Percentiles rank a stretch among this genome's conserved stretches.
Conservation (phyloP, 1,139 yeast species). For the Yamadazyma sp. region DNA sequence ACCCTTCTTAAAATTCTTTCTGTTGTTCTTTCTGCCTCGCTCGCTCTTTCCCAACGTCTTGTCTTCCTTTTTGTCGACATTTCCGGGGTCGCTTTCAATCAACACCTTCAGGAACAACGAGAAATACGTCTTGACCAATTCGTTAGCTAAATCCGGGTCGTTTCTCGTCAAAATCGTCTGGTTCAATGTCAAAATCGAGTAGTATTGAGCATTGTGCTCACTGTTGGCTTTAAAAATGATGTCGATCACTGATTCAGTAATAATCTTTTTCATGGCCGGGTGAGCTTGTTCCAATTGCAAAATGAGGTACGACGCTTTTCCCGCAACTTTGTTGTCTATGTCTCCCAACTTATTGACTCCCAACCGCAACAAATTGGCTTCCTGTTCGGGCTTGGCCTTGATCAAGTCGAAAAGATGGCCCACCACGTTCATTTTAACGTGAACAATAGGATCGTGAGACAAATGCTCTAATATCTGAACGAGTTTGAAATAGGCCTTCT, state of each 20-base stretch:
- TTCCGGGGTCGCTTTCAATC: slow-evolving; percentile 57
- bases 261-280: slow-evolving; percentile 90
- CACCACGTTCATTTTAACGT: slow-evolving; percentile 78
- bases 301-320: slow-evolving; percentile 81
- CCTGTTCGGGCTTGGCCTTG: slow-evolving; percentile 93
- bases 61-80: slow-evolving; percentile 35
- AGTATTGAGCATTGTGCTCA: slow-evolving; percentile 87
- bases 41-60: slow-evolving; percentile 41
- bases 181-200: slow-evolving; percentile 82
- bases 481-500: slow-evolving; percentile 68
- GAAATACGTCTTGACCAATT: slow-evolving; percentile 79
- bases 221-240: slow-evolving; percentile 71
- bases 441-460: slow-evolving; percentile 89
- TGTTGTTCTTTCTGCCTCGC: slow-evolving; percentile 53
- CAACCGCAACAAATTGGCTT: slow-evolving; percentile 80
- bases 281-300: slow-evolving; percentile 85
- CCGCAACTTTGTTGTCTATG: slow-evolving; percentile 83
- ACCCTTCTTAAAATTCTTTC: slow-evolving; percentile 51
- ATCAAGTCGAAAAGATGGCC: slow-evolving; percentile 77
- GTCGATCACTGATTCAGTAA: slow-evolving; percentile 79
- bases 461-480: slow-evolving; percentile 70
- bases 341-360: slow-evolving; percentile 96
- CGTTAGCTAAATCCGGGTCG: slow-evolving; percentile 78
- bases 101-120: slow-evolving; percentile 82
- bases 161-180: slow-evolving; percentile 84